These are phyloP conservation scores for Eucalyptus albens DNA, from an alignment of 345 rosid species.

Conservation along the genomic window DNA sequence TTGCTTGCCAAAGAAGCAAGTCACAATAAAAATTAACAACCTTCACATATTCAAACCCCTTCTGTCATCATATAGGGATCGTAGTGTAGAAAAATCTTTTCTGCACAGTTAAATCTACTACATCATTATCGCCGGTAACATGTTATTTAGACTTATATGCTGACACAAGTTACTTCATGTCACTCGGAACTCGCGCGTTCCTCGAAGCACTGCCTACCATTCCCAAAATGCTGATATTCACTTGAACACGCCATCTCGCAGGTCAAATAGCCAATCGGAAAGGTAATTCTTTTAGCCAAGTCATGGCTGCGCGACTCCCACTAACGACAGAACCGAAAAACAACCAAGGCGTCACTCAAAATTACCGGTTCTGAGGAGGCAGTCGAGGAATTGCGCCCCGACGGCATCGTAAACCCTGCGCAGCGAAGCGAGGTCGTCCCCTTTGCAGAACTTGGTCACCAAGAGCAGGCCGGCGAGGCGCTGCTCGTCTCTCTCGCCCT, in stretches of 20 bases:
- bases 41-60: not conserved
- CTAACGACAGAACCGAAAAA: not conserved
- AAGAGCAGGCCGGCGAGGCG: slow-evolving; percentile 78
- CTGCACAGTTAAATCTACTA: not conserved
- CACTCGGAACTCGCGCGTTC: not conserved
- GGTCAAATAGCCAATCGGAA: not conserved
- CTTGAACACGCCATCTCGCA: not conserved
- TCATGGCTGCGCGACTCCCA: not conserved
- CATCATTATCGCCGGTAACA: not conserved
- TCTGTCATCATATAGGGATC: not conserved
- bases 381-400: slow-evolving; percentile 56
- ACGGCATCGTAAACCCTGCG: slow-evolving; percentile 52
- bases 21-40: not conserved
- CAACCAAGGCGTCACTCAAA: not conserved
- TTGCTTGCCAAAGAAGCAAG: not conserved
- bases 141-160: not conserved
- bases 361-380: slow-evolving; percentile 69
- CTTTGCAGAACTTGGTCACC: slow-evolving; percentile 64
- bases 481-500: slow-evolving; percentile 89
- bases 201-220: not conserved
- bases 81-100: not conserved
- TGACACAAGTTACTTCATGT: not conserved
- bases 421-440: slow-evolving; percentile 52
- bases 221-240: not conserved
- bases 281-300: not conserved